Evolutionary conservation across 345 rosid genomes (phyloP).

Genomic region (Citrus sinensis): DNA sequence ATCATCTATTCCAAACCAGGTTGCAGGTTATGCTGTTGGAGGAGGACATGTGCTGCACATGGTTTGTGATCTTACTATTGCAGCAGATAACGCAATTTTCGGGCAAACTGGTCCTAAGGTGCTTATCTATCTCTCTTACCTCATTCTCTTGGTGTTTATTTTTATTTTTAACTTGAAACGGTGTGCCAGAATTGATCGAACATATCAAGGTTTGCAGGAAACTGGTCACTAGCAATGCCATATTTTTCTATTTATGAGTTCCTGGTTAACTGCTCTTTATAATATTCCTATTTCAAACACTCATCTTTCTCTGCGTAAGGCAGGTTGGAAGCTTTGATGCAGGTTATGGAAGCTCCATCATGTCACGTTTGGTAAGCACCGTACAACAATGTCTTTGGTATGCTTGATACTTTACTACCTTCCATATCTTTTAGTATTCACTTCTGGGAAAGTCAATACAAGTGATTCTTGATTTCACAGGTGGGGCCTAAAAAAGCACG

Average conservation of each 20-base stretch:
- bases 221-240: not conserved
- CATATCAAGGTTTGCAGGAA: not conserved
- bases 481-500: slow-evolving; percentile 94
- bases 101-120: slow-evolving; percentile 99
- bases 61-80: slow-evolving; percentile 95
- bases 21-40: slow-evolving; percentile 96
- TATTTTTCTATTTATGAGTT: not conserved
- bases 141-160: not conserved
- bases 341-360: slow-evolving; percentile 93
- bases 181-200: not conserved
- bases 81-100: slow-evolving; percentile 85
- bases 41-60: slow-evolving; percentile 92
- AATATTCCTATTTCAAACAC: not conserved
- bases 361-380: slow-evolving; percentile 84
- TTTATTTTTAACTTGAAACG: not conserved
- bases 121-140: not conserved
- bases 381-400: not conserved
- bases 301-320: not conserved
- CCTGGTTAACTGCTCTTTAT: not conserved
- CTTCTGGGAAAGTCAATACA: not conserved
- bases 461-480: slow-evolving; percentile 30
- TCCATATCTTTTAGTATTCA: not conserved
- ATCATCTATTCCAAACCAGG: slow-evolving; percentile 37
- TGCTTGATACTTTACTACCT: not conserved
- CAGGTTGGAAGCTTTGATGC: slow-evolving; percentile 99